Evolutionary conservation across 306 rosid species (phyloP), one percentile per base, ranked within the genome.

Genomic region (Quercus dentata): DNA sequence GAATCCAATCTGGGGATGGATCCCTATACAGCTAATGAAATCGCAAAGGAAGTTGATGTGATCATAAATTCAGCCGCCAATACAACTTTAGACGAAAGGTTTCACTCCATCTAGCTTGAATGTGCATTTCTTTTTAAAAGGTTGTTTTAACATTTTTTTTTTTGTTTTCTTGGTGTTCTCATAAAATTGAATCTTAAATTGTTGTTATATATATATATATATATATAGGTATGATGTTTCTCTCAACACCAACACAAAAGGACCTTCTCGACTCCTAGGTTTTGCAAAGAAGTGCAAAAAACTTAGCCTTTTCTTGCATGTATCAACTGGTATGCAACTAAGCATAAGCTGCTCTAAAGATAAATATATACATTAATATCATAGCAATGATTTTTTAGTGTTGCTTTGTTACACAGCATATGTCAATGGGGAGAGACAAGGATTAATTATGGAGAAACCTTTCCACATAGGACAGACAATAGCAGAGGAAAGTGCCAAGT

Each of bases 371-470:
- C 14, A 8, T 8, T 35, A 35, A 6, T 11, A 46, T 46, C 52
- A 46, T 46, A 35, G 41, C 41, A 6, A 35, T 35, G 9, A 1
- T 46, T 46, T 46, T 46, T 46, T 0, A 46, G 11, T 46, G 13
- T 46, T 11, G 14, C 56, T 56, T 28, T 46, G 12, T 27, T 35
- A 52, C 41, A 11, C 76, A 89, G 92, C 89, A 38, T 89, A 87
- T 71, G 92, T 81, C 56, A 87, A 84, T 81, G 91, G 91, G 73
- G 82, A 83, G 78, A 85, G 87, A 83, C 89, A 85, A 72, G 91
- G 89, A 65, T 80, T 75, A 70, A 58, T 85, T 20, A 85, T 88
- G 89, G 91, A 88, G 52, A 85, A 74, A 65, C 82, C 89, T 56
- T 83, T 88, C 70, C 13, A 33, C 30, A 80, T 83, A 5, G 85